Evolutionary conservation across 805 yeast species (phyloP).

Genomic region (Wickerhamiella parazyma): DNA sequence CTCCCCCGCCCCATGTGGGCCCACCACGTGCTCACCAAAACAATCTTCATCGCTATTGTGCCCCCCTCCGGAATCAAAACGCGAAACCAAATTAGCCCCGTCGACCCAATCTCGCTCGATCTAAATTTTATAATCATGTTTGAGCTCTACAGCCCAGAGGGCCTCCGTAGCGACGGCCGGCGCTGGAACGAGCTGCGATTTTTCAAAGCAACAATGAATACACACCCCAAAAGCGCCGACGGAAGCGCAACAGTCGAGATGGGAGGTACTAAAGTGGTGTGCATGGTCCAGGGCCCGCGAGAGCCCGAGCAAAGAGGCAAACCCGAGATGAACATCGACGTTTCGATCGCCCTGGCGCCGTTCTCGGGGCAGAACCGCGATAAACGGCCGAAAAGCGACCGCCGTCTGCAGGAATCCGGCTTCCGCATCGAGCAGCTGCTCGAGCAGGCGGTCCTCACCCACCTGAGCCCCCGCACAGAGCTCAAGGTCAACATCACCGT

Average conservation of each 20-base stretch:
- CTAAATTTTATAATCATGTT: slow-evolving; percentile 9
- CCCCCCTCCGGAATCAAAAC: too few species aligned
- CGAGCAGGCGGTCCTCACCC: slow-evolving; percentile 48
- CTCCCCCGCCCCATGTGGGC: too few species aligned
- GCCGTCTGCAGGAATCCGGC: slow-evolving; percentile 26
- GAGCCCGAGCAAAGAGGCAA: slow-evolving; percentile 51
- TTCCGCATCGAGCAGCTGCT: slow-evolving; percentile 25
- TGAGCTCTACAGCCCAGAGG: slow-evolving; percentile 92
- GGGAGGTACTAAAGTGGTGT: slow-evolving; percentile 80
- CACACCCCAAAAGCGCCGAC: slow-evolving; percentile 71
- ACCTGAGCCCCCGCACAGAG: slow-evolving; percentile 69
- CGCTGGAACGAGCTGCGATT: slow-evolving; percentile 86
- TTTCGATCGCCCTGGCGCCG: slow-evolving; percentile 60
- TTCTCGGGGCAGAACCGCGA: slow-evolving; percentile 68
- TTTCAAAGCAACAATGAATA: slow-evolving; percentile 67
- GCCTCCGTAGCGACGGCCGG: slow-evolving; percentile 80
- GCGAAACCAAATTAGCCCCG: background rate
- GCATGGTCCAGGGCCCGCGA: slow-evolving; percentile 79
- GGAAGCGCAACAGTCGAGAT: slow-evolving; percentile 88
- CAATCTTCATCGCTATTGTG: too few species aligned
- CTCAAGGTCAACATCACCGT: slow-evolving; percentile 68
- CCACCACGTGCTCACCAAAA: too few species aligned
- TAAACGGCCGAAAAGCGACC: slow-evolving; percentile 52
- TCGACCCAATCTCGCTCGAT: background rate
- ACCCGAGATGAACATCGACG: slow-evolving; percentile 44